Evolutionary conservation across 306 rosid genomes (phyloP), one percentile per base, ranked within the genome.

Genomic region (Cucurbita ficifolia): DNA sequence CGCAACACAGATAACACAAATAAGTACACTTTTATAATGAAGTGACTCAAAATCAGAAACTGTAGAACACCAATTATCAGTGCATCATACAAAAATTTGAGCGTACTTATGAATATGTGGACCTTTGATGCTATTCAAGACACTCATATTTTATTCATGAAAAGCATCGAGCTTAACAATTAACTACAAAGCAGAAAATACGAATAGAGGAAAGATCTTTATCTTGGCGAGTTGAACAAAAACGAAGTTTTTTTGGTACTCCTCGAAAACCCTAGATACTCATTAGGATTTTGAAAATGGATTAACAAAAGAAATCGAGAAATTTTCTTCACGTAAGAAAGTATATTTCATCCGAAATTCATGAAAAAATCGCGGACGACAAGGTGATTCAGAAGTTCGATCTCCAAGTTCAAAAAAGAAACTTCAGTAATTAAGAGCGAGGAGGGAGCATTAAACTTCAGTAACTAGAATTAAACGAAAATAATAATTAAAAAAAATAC

Each of bases 401-500:
- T 70, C 75, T 80, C 84, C 79, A 76, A 40, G 74, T 63, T 61
- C 21, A 81, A 33, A 45, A 58, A 63, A 72, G 67, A 70, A 75
- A 76, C 64, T 72, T 43, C 38, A 17, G 76, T 70, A 77, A 92
- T 84, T 85, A 81, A 54, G 33, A 60, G 33, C 57, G 24, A 79
- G 0, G 2, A 79, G 45, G 54, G 64, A 39, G 24, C 48, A 51
- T 40, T 29, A 29, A 29, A 72, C 9, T 50, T 29, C 33, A 29
- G 33, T 58, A 73, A 65, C 59, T 69, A 62, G 59, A 42, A 70
- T 35, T 4, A 54, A 60, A 72, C 73, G 50, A 56, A 59, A 65
- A 59, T 1, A 69, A 77, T 78, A 61, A 39, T 46, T 76, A 45
- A 2, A 69, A 69, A 29, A 56, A 56, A 76, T 45, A 64, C 43